These are phyloP conservation scores for Irpex rosettiformis DNA, from an alignment of 1,284 basidiomycete genomes.

Conservation along the genomic window DNA sequence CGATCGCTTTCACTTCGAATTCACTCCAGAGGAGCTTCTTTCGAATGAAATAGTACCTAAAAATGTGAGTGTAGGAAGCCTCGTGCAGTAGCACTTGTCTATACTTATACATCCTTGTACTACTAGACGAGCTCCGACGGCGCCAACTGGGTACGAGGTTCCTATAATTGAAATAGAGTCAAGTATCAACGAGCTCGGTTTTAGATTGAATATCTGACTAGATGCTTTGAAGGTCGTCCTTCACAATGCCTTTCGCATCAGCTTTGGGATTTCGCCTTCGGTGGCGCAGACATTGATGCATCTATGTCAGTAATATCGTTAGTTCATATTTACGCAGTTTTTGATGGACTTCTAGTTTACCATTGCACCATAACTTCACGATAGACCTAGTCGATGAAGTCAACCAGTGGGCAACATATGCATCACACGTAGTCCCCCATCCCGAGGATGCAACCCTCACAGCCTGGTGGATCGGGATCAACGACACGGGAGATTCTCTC, in stretches of 20 bases:
- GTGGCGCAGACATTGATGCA: constrained; percentile 48
- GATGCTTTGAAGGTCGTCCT: constrained; percentile 44
- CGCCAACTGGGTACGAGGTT: constrained; percentile 47
- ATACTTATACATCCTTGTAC: not conserved
- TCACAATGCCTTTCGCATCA: constrained; percentile 40
- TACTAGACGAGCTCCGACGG: constrained; percentile 50
- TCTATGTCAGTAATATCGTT: constrained; percentile 32
- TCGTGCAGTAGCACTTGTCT: not conserved
- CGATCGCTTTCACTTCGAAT: constrained; percentile 39
- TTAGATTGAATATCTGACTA: constrained; percentile 50
- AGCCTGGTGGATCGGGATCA: constrained; percentile 59
- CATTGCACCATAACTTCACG: constrained; percentile 42
- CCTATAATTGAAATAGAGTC: not conserved
- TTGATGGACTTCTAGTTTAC: constrained; percentile 22
- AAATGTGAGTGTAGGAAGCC: constrained; percentile 32
- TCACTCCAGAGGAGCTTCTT: constrained; percentile 41
- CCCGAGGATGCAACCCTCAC: constrained; percentile 41
- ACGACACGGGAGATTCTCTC: constrained; percentile 52
- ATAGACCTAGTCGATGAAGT: constrained; percentile 49
- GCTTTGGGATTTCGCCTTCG: constrained; percentile 57
- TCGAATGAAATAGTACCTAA: constrained; percentile 42
- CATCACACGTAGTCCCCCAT: constrained; percentile 41
- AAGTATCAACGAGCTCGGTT: not conserved
- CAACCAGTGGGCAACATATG: constrained; percentile 44
- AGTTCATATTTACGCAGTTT: not conserved